Base-by-base conservation (phyloP, 2,329 filamentous ascomycete genomes). In the Thermothelomyces thermophilus region DNA sequence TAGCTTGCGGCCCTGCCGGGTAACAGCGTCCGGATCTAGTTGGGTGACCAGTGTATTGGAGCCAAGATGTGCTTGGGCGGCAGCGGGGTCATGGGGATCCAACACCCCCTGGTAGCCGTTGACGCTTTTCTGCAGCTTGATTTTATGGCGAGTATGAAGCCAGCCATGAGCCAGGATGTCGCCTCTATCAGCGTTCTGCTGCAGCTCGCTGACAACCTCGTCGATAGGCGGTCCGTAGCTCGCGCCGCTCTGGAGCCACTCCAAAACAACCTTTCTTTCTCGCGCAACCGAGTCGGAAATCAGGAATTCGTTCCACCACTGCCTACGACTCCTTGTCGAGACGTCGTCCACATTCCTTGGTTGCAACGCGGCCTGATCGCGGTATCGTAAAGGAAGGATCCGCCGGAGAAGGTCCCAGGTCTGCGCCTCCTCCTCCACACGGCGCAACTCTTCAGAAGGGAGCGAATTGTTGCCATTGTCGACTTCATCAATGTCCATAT, bases 21-120 rank as follows among this genome's bases (percentile, higher is more conserved):
- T 83, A n/a, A 83, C 75, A 5, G 90, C 88, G 71, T 98, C 93
- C 0, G 93, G 93, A 61, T 98, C 93, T 30, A 98, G 75, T 60
- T 95, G 88, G 1, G 89, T 94, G 46, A 95, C 76, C 48, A 81
- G 80, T 22, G 76, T 80, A 60, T 81, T 77, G 28, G 74, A 74
- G 60, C 73, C 84, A 56, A 77, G 64, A 42, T 82, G 74, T 3
- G 76, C 77, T 45, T 74, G 71, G 19, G 76, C 73, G 41, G 80
- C 74, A 51, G 73, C 77, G 13, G 76, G 69, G 34, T 79, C 77
- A 55, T 77, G 73, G 2, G 81, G 82, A 50, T 87, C 83, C 19
- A 89, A 69, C 6, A 81, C 72, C 52, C 81, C 77, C 31, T 77
- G 77, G 73, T 79, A 83, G 24, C 80, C 79, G 52, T 86, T 79